Evolutionary conservation across 2,329 filamentous ascomycete genomes (phyloP).

Genomic region (Pseudocercospora vitis): DNA sequence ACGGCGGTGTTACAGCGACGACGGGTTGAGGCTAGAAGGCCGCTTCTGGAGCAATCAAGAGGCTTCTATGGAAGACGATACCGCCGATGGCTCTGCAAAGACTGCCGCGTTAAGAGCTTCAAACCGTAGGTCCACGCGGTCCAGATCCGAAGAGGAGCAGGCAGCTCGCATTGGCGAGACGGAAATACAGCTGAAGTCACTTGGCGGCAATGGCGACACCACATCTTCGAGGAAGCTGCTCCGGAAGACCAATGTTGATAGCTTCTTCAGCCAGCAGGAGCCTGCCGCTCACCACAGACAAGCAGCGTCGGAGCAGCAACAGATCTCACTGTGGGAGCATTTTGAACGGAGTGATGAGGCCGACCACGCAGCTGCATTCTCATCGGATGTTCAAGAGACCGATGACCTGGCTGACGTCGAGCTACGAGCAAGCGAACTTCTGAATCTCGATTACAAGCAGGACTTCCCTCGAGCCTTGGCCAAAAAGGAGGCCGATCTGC

Average conservation of each 20-base stretch:
- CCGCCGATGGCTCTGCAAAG: background rate
- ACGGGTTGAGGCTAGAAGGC: background rate
- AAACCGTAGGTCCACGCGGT: background rate
- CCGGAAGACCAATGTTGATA: background rate
- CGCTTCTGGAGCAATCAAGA: background rate
- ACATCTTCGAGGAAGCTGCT: background rate
- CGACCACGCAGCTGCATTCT: background rate
- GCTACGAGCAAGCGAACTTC: constrained; percentile 16
- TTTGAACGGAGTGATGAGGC: constrained; percentile 17
- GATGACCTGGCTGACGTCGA: constrained; percentile 5
- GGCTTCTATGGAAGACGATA: background rate
- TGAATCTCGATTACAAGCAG: constrained; percentile 29
- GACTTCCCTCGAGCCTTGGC: constrained; percentile 28
- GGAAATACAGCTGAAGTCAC: background rate
- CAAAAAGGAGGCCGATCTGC: constrained; percentile 25
- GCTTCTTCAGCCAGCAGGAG: constrained; percentile 12
- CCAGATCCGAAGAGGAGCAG: background rate
- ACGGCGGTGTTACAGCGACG: constrained; percentile 25
- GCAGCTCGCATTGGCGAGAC: background rate
- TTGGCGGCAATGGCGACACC: background rate
- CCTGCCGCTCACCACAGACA: background rate
- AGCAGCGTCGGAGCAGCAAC: background rate
- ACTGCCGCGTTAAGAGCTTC: background rate
- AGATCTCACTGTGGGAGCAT: constrained; percentile 21
- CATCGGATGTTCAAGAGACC: background rate